Base-by-base conservation (phyloP, 305 asterid genomes). In the Fraxinus latifolia region DNA sequence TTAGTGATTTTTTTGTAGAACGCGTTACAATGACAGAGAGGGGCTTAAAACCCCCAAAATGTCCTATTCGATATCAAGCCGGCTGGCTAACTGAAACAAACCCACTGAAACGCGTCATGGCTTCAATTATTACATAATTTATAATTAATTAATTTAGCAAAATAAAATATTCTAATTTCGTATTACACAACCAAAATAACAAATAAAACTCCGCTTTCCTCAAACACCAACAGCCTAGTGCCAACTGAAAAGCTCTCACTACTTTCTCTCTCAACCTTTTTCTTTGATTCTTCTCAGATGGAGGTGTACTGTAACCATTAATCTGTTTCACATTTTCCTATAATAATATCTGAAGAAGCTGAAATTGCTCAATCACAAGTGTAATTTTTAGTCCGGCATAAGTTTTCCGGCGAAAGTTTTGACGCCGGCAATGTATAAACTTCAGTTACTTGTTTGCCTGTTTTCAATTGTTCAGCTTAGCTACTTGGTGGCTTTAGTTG, bases 401-500 rank as follows among this genome's bases (percentile, higher is more conserved):
- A 29, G 21, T 55, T 53, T 37, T 9, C 76, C 78, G 39, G 7
- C 12, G 74, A 31, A 11, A 27, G 37, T 11, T 60, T 62, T 27
- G 74, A 12, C 74, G 74, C 36, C 74, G 74, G 74, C 74, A 73
- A 85, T 85, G 86, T 80, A 74, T 82, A 80, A 74, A 32, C 80
- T 74, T 7, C 73, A 37, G 17, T 25, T 42, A 2, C 6, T 37
- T 39, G 60, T 25, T 19, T 21, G 44, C 44, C 71, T 78, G 1
- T 32, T 83, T 36, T 25, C 17, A 21, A 27, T 62, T 39, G 6
- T 83, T 3, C 79, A 88, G 81, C 86, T 90, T 77, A 86, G 83
- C 81, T 85, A 84, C 19, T 76, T 84, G 21, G 87, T 72, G 44
- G 88, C 86, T 58, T 87, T 85, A 47, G 91, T 84, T 42, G 79